Evolutionary conservation across 257 asterid genomes (phyloP), one percentile per base, ranked within the genome.

Genomic region (Petunia secreta): DNA sequence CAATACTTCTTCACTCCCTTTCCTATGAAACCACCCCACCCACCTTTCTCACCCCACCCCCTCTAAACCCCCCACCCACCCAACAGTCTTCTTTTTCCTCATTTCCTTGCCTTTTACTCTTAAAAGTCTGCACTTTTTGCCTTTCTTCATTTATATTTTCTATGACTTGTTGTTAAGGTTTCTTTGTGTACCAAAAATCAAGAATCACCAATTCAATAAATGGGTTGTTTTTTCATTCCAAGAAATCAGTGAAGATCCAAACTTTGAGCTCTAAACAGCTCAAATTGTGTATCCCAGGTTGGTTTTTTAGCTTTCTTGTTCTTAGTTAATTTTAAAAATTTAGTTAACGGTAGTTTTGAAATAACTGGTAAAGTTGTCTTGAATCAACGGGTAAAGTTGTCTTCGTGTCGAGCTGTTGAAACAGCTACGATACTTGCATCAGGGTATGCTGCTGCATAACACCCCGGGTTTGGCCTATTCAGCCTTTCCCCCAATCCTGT

Each of bases 111-210:
- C 62, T 50, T 73, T 36, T 73, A 50, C 46, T 73, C 82, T 83
- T 82, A 82, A 86, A 83, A 87, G 85, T 65, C 80, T 64, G 75
- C 44, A 84, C 63, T 71, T 85, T 38, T 85, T 81, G 82, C 86
- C 84, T 87, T 85, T 85, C 79, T 83, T 78, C 89, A 79, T 88
- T 82, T 79, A 87, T 78, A 80, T 84, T 85, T 25, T 80, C 79
- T 86, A 86, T 82, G 87, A 80, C 91, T 80, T 58, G 80, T 84
- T 79, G 80, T 86, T 84, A 83, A 90, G 91, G 90, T 86, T 86
- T 80, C 84, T 80, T 39, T 65, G 62, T 57, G 80, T 73, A 80
- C 15, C 88, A 85, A 25, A 58, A 76, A 39, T 80, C 43, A 43
- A 77, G 1, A 16, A 25, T 46, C 16, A 48, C 10, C n/a, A 73